Evolutionary conservation across 1,284 basidiomycete species (phyloP), one percentile per base, ranked within the genome.

Genomic region (Fistulinella cinereoalba): DNA sequence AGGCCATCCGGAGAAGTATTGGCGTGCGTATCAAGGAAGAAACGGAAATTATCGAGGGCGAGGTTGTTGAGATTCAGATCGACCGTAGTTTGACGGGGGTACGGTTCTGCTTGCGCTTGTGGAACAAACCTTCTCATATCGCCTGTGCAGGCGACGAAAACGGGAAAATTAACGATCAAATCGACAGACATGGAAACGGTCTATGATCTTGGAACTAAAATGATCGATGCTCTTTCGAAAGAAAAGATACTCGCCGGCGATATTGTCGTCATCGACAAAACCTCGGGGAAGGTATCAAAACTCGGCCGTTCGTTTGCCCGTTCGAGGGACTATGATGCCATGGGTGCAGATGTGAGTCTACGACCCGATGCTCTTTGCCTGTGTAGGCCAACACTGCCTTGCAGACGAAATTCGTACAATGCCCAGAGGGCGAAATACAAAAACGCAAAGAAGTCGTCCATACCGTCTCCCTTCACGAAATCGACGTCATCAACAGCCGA

Each of bases 121-220:
- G 29, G 13, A 18, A 2, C 19, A 9, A 10, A 11, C 12, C 29
- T 31, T 10, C n/a, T 33, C 11, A 18, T 5, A 9, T 4, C 11
- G 28, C 49, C 21, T 4, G 28, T 38, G n/a, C 58, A 95, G 92
- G 93, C 95, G 0, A 97, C 95, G 13, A 99, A 98, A 74, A 98
- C 96, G 1, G 96, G 97, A 7, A 96, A 97, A 66, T 71, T 99
- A 50, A 98, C 96, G 0, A 89, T 99, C 63, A 99, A 99, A 71
- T 97, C 94, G 10, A 98, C 95, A 5, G 96, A 99, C 68, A 99
- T 99, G 96, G 96, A 99, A 74, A 99, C 96, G 13, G 92, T 99
- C 34, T 99, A 99, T 67, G 97, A 99, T 70, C 80, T 99, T 16
- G 97, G 97, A 9, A 94, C 88, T 49, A 99, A 99, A 77, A 99